Evolutionary conservation across 495 filamentous ascomycete species (phyloP).

Genomic region (Arthonia radiata): DNA sequence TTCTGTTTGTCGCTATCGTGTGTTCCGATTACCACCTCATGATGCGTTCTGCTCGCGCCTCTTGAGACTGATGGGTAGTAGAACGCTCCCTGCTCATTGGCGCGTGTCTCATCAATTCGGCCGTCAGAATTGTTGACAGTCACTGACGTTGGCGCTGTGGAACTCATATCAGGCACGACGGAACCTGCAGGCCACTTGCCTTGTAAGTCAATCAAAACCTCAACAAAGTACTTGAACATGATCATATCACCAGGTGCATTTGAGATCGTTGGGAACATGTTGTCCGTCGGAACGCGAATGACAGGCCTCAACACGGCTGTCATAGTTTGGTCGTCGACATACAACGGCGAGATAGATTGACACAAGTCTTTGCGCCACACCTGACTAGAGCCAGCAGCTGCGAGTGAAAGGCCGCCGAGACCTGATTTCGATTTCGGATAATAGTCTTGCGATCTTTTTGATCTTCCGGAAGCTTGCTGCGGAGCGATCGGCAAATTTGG

Average conservation of each 20-base stretch:
- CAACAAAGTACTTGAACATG: constrained; percentile 76
- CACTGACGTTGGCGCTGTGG: too few species aligned
- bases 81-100: too few species aligned
- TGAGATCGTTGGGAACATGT: constrained; percentile 77
- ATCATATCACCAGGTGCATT: constrained; percentile 78
- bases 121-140: too few species aligned
- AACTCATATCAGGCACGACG: too few species aligned
- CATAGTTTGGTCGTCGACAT: constrained; percentile 59
- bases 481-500: constrained; percentile 39
- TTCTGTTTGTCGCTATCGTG: constrained; percentile 47
- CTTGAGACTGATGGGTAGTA: too few species aligned
- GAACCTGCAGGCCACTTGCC: too few species aligned
- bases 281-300: constrained; percentile 67
- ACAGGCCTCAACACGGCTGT: constrained; percentile 52
- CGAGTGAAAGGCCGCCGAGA: constrained; percentile 56
- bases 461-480: constrained; percentile 25
- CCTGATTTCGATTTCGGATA: constrained; percentile 52
- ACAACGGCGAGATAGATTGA: constrained; percentile 64
- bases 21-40: constrained; percentile 78
- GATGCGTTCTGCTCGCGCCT: too few species aligned
- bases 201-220: constrained; percentile 76
- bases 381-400: constrained; percentile 57
- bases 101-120: too few species aligned
- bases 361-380: constrained; percentile 82
- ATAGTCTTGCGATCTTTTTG: constrained; percentile 51